Evolutionary conservation across 2,329 filamentous ascomycete genomes (phyloP).

Genomic region (Xenosphaeropsis pyriputrescens): DNA sequence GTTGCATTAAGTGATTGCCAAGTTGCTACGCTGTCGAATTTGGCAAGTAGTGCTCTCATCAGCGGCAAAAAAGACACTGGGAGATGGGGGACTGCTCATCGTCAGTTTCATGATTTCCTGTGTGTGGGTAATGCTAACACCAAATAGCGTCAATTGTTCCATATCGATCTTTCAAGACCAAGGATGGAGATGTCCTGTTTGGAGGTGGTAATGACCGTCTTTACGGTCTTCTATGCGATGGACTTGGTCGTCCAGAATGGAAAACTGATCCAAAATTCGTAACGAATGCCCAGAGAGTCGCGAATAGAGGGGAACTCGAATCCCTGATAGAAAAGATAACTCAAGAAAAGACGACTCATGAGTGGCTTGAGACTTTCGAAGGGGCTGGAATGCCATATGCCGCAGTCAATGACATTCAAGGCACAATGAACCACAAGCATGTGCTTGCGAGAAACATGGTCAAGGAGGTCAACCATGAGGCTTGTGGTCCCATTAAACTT

Average conservation of each 20-base stretch:
- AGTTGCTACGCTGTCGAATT: constrained; percentile 86
- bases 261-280: constrained; percentile 41
- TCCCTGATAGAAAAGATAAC: constrained; percentile 64
- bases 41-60: constrained; percentile 82
- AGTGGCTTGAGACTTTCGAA: constrained; percentile 80
- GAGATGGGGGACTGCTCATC: constrained; percentile 93
- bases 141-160: constrained; percentile 84
- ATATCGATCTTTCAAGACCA: constrained; percentile 71
- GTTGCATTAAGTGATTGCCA: constrained; percentile 87
- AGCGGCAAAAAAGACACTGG: constrained; percentile 79
- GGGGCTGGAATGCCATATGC: constrained; percentile 91
- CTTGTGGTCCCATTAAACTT: constrained; percentile 75
- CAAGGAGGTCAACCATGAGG: constrained; percentile 66
- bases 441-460: constrained; percentile 82
- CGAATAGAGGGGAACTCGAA: constrained; percentile 66
- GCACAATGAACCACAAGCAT: constrained; percentile 71
- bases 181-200: constrained; percentile 55
- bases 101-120: constrained; percentile 28
- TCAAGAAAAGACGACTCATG: constrained; percentile 60
- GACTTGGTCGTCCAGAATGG: constrained; percentile 42
- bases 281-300: constrained; percentile 47
- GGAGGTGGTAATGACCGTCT: constrained; percentile 61
- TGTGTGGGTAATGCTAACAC: constrained; percentile 5
- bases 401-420: constrained; percentile 85
- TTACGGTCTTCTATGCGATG: constrained; percentile 48